Conservation (phyloP, 805 yeast species). For the Barnettozyma siamensis region DNA sequence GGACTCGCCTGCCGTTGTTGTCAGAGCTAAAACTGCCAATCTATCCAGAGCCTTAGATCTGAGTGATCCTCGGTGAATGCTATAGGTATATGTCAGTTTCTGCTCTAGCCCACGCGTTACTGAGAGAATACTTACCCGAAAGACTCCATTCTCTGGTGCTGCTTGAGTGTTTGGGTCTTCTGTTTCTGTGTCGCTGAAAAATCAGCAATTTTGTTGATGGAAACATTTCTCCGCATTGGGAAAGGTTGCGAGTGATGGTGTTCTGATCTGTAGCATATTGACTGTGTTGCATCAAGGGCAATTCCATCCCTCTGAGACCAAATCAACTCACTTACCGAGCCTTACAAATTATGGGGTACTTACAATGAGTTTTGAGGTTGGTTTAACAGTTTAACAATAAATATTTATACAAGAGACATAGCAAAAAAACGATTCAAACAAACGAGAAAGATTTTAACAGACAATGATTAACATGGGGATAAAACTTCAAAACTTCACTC, state of each 20-base stretch:
- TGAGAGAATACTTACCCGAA: slow-evolving; percentile 2
- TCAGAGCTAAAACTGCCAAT: slow-evolving; percentile 19
- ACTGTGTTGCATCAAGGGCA: too few species aligned
- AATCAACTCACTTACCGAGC: too few species aligned
- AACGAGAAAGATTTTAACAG: too few species aligned
- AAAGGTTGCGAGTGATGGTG: background rate
- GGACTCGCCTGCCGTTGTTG: slow-evolving; percentile 1
- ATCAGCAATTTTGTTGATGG: background rate
- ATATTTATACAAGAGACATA: too few species aligned
- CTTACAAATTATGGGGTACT: too few species aligned
- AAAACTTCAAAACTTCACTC: too few species aligned
- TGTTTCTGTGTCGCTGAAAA: background rate
- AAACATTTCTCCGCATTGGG: background rate
- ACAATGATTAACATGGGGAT: too few species aligned
- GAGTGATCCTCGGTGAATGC: slow-evolving; percentile 24
- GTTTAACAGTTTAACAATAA: too few species aligned
- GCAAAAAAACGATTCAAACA: too few species aligned
- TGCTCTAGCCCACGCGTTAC: background rate
- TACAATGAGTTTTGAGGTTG: too few species aligned
- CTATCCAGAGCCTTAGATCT: slow-evolving; percentile 24
- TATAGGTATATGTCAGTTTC: slow-evolving; percentile 2
- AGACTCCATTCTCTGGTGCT: slow-evolving; percentile 5
- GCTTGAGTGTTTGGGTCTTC: background rate
- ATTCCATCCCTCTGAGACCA: too few species aligned
- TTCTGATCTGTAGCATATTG: too few species aligned